Evolutionary conservation across 805 yeast species (phyloP).

Genomic region (Jamesozyma jinghongensis): DNA sequence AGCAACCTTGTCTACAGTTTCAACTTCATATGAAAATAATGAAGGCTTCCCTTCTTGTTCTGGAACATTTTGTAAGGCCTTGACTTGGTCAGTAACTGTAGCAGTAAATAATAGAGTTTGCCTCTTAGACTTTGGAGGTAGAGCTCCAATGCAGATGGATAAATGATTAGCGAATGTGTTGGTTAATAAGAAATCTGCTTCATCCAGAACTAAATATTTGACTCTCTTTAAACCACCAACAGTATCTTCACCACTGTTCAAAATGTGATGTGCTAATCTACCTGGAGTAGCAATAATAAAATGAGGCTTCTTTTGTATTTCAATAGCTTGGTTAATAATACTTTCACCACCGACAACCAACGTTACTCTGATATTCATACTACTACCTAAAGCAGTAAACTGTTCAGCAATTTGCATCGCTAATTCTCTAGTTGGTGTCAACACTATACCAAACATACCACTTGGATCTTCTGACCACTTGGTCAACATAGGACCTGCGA

Average conservation of each 20-base stretch:
- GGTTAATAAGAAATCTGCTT: conserved; percentile 86
- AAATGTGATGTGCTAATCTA: conserved; percentile 83
- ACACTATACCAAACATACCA: conserved; percentile 80
- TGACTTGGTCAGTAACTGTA: conserved; percentile 87
- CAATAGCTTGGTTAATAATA: conserved; percentile 79
- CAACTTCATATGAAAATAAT: conserved; percentile 31
- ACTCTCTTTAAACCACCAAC: conserved; percentile 46
- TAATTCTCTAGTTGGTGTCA: conserved; percentile 90
- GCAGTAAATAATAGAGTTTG: conserved; percentile 93
- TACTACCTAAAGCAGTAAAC: conserved; percentile 83
- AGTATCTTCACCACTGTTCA: conserved; percentile 78
- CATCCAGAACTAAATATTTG: conserved; percentile 81
- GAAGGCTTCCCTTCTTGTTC: conserved; percentile 44
- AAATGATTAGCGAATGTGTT: conserved; percentile 77
- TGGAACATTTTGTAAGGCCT: conserved; percentile 50
- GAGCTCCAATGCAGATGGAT: conserved; percentile 54
- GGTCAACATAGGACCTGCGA: conserved; percentile 94
- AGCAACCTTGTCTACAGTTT: conserved; percentile 54
- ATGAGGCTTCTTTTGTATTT: conserved; percentile 78
- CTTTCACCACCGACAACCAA: conserved; percentile 94
- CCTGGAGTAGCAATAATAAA: conserved; percentile 97
- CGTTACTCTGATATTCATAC: conserved; percentile 73
- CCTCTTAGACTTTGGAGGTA: conserved; percentile 64
- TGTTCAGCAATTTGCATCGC: conserved; percentile 98
- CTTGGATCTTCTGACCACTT: conserved; percentile 92